Evolutionary conservation across 2,329 filamentous ascomycete species (phyloP), one percentile per base, ranked within the genome.

Genomic region (Dothistroma pini): DNA sequence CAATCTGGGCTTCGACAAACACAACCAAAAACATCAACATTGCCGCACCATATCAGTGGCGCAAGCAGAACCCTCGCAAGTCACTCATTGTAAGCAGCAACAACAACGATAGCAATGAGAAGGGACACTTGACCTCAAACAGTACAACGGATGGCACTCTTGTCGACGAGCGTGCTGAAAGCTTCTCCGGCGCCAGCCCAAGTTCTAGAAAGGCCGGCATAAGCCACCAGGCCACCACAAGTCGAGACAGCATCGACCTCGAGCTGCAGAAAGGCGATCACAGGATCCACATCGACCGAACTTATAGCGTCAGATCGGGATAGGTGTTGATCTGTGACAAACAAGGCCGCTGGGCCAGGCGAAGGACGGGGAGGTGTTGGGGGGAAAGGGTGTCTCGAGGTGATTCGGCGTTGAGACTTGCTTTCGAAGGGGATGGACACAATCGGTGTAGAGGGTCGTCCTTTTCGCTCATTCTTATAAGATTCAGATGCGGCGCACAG

Each of bases 1-100:
- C 85, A 19, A 80, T 89, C 65, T 89, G 87, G 87, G 87, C 87
- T 14, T 74, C 78, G 5, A 74, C 76, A 21, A 72, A 69, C 54
- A 71, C 71, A 32, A 62, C 65, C 49, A 68, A 63, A 55, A 66
- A 66, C 52, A 61, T 60, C 61, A 69, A 67, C 60, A 67, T 66
- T 54, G 64, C 63, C 61, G 70, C 62, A 38, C 66, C 58, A 44
- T 67, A 61, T 60, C 69, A 59, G 53, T 60, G 57, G 54, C 35
- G 61, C 54, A 54, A 63, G 41, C 60, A 60, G 56, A 62, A 63
- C 34, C 58, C 52, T 12, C 51, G 62, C 48, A 60, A 57, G 14
- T 57, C 62, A 7, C 53, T 52, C 48, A 63, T 52, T n/a, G 57
- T 63, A 11, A 59, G 60, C 44, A 57, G 57, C 47, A 65, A 35